Percentiles rank a stretch among this genome's conserved stretches.
phyloP scores from a whole-genome alignment of 192 early-diverging fungal species.

The Coemansia sp. region DNA sequence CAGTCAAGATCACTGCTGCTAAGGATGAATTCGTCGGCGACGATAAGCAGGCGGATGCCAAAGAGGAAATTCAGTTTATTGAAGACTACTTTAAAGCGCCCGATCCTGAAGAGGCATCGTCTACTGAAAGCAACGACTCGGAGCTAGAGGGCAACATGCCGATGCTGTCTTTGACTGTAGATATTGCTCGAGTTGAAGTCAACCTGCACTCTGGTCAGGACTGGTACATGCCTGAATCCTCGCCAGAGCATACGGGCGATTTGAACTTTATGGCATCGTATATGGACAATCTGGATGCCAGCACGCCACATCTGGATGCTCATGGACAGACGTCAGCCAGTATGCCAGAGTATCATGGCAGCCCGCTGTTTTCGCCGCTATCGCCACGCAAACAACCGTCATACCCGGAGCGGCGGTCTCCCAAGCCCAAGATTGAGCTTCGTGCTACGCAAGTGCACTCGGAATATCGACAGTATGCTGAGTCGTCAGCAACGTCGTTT shows the following conservation, averaged over 20 bases:
- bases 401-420: conserved; percentile 24
- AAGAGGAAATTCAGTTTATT: conserved; percentile 30
- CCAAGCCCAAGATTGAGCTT: conserved; percentile 44
- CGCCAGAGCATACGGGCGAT: conserved; percentile 10
- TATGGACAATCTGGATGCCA: conserved; percentile 30
- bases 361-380: conserved; percentile 17
- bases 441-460: conserved; percentile 45
- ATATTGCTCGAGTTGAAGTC: conserved; percentile 40
- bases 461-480: conserved; percentile 43
- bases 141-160: conserved; percentile 9
- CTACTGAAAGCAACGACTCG: conserved; percentile 1
- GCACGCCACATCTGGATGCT: neutral
- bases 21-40: conserved; percentile 13
- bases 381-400: conserved; percentile 13
- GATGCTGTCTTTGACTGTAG: conserved; percentile 24
- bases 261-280: conserved; percentile 31
- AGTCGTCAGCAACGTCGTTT: conserved; percentile 32
- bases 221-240: conserved; percentile 37
- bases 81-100: conserved; percentile 49
- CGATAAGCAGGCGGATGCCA: neutral
- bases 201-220: conserved; percentile 49
- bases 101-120: conserved; percentile 16
- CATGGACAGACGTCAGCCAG: conserved; percentile 29
- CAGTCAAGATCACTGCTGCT: conserved; percentile 15
- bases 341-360: conserved; percentile 38